A percentile compares a stretch with the other conserved stretches of the same genome.
Evolutionary conservation across 768 basidiomycete genomes (phyloP).

Genomic region (Cystoderma amianthinum): DNA sequence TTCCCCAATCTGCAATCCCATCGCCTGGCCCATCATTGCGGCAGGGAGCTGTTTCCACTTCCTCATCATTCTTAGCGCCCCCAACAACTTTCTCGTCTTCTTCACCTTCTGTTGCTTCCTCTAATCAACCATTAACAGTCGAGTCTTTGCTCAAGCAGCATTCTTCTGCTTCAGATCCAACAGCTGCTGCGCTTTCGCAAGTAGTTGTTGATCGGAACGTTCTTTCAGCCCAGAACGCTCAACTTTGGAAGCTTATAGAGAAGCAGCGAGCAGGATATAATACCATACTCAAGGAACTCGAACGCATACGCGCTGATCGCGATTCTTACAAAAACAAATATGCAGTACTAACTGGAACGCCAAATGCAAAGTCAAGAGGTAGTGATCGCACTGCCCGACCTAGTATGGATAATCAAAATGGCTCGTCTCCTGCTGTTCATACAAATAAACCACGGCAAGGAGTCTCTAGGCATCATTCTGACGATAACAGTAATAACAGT

Average conservation of each 20-base stretch:
- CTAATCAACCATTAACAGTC: slow-evolving; percentile 36
- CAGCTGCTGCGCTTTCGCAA: slow-evolving; percentile 65
- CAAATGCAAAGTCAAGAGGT: slow-evolving; percentile 18
- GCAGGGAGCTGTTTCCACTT: slow-evolving; percentile 14
- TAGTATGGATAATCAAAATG: slow-evolving; percentile 17
- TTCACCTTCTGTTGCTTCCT: slow-evolving; percentile 22
- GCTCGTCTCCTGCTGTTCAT: slow-evolving; percentile 6
- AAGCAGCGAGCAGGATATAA: slow-evolving; percentile 82
- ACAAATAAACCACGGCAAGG: slow-evolving; percentile 12
- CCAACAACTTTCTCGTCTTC: slow-evolving; percentile 24
- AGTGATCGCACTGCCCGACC: slow-evolving; percentile 18
- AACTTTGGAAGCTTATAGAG: slow-evolving; percentile 94
- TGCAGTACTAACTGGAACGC: slow-evolving; percentile 15
- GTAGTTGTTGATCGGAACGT: slow-evolving; percentile 76
- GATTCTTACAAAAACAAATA: slow-evolving; percentile 58
- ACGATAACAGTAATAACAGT: slow-evolving; percentile 27
- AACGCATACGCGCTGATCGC: slow-evolving; percentile 76
- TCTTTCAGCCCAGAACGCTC: slow-evolving; percentile 76
- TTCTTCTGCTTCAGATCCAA: slow-evolving; percentile 45
- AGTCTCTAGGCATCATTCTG: slow-evolving; percentile 25
- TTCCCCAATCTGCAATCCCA: slow-evolving; percentile 24
- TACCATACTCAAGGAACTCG: slow-evolving; percentile 77
- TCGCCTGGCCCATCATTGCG: slow-evolving; percentile 24
- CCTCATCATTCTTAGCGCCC: slow-evolving; percentile 18
- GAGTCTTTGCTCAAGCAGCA: slow-evolving; percentile 52